These are phyloP conservation scores for Metahyphopichia silvanorum DNA, from an alignment of 805 yeast genomes.

Conservation along the genomic window DNA sequence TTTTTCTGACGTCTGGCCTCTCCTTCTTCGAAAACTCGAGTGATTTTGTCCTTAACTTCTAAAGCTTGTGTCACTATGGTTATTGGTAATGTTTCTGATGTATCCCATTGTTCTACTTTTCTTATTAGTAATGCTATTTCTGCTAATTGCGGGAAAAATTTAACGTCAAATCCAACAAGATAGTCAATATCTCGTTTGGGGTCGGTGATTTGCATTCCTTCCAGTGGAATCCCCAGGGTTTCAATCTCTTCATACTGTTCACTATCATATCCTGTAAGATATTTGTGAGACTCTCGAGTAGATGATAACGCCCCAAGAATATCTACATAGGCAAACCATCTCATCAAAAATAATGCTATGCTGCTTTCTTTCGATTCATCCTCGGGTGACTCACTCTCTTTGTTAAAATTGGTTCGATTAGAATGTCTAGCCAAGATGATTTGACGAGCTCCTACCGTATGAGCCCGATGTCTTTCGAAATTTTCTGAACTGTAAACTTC, in stretches of 20 bases:
- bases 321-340: conserved; percentile 72
- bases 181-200: conserved; percentile 51
- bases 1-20: conserved; percentile 22
- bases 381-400: conserved; percentile 6
- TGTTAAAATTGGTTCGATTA: conserved; percentile 12
- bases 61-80: conserved; percentile 18
- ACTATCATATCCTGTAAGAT: conserved; percentile 17
- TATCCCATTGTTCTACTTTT: too few relatives aligned
- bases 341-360: conserved; percentile 51
- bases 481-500: conserved; percentile 45
- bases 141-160: conserved; percentile 55
- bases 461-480: conserved; percentile 58
- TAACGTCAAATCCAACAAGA: conserved; percentile 63
- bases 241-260: conserved; percentile 13
- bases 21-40: conserved; percentile 18
- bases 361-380: conserved; percentile 30
- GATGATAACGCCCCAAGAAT: conserved; percentile 62
- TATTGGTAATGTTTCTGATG: conserved; percentile 13
- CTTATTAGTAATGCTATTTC: conserved; percentile 39
- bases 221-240: conserved; percentile 6
- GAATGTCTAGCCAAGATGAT: conserved; percentile 49
- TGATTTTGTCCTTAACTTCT: conserved; percentile 23
- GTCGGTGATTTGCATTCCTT: conserved; percentile 7
- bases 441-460: conserved; percentile 64
- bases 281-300: conserved; percentile 35